phyloP scores from a whole-genome alignment of 148 eudicot genomes.

The Heliamphora exappendiculata region DNA sequence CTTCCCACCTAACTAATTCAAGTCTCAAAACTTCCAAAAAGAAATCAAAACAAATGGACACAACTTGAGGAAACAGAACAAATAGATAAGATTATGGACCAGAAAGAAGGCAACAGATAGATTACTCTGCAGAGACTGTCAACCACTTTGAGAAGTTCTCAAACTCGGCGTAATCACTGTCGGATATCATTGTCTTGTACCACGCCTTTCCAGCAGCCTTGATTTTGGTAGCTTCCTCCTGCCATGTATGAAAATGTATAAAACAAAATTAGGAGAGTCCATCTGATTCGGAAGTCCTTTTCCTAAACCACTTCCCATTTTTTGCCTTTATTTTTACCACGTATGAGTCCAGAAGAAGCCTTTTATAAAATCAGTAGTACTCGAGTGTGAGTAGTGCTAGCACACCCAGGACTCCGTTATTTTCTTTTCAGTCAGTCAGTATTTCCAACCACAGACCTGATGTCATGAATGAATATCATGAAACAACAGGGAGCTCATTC shows the following conservation, averaged over 20 bases:
- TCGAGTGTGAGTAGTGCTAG: too few species aligned
- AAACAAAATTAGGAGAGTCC: too few species aligned
- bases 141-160: slow-evolving; percentile 70
- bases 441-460: too few species aligned
- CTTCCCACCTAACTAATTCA: background rate
- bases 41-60: background rate
- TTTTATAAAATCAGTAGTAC: too few species aligned
- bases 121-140: slow-evolving; percentile 59
- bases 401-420: too few species aligned
- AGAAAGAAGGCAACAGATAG: background rate
- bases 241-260: slow-evolving; percentile 7
- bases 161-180: slow-evolving; percentile 58
- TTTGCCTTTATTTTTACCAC: too few species aligned
- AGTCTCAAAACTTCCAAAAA: background rate
- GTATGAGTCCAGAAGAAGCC: too few species aligned
- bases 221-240: slow-evolving; percentile 55
- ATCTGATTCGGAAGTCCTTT: too few species aligned
- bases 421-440: too few species aligned
- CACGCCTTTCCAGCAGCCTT: slow-evolving; percentile 52
- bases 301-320: too few species aligned
- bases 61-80: background rate
- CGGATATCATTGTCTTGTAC: slow-evolving; percentile 70
- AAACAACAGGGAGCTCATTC: too few species aligned
- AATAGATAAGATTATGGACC: background rate
- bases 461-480: too few species aligned